These are phyloP conservation scores for Syzygium syzygioides DNA, from an alignment of 441 rosid species.

Conservation along the genomic window DNA sequence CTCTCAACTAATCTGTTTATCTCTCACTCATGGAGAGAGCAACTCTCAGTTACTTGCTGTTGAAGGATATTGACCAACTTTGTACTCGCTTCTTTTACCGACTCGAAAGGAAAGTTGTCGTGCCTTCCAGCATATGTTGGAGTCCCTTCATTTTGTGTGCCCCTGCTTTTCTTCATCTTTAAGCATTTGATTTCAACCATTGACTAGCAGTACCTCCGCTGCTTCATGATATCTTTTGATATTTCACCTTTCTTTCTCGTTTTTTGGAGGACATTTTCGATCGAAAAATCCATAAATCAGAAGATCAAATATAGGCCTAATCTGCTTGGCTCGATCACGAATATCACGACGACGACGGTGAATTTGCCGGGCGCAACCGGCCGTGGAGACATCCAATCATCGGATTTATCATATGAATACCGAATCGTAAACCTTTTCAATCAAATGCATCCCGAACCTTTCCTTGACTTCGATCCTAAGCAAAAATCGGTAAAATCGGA, in stretches of 20 bases:
- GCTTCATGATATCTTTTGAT: not conserved
- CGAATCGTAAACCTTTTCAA: not conserved
- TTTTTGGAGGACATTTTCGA: not conserved
- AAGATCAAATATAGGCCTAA: not conserved
- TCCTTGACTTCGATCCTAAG: not conserved
- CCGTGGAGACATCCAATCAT: accelerated
- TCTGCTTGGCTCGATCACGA: accelerated
- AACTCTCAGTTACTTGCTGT: no score
- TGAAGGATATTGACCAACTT: no score
- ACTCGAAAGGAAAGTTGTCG: no score
- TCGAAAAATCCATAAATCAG: accelerated
- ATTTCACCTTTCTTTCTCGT: not conserved
- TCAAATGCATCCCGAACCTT: not conserved
- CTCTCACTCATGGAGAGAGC: no score
- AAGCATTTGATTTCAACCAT: no score
- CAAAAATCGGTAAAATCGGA: not conserved
- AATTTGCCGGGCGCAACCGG: not conserved
- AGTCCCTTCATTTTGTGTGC: no score
- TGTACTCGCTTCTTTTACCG: no score
- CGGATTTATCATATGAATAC: no score
- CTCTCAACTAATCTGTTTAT: no score
- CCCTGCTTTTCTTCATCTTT: no score
- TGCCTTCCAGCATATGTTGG: no score
- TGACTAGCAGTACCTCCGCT: not conserved
- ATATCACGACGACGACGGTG: not conserved